Percentiles rank a stretch among this genome's conserved stretches.
Conservation (phyloP, 208 protist species). For the Trypanosoma brucei region DNA sequence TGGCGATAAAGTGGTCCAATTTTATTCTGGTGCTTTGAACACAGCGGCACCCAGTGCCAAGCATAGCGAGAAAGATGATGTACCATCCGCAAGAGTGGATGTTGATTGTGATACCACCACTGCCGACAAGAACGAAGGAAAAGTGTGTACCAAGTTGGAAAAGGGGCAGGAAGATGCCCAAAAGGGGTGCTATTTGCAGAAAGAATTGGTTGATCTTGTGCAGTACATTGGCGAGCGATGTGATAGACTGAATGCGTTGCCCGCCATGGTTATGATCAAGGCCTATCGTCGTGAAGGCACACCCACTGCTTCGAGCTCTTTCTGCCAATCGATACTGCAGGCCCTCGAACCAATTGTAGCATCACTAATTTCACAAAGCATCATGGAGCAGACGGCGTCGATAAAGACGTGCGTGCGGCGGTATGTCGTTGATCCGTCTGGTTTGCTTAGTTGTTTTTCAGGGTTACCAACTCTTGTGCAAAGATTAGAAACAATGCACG, state of each 20-base stretch:
- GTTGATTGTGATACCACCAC: background rate
- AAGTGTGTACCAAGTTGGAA: too few relatives aligned
- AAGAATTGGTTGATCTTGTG: slow-evolving; percentile 41
- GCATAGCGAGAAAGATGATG: background rate
- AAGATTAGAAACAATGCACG: slow-evolving; percentile 70
- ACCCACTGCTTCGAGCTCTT: slow-evolving; percentile 43
- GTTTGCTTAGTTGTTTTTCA: slow-evolving; percentile 79
- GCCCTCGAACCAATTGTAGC: slow-evolving; percentile 57
- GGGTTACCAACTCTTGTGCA: slow-evolving; percentile 72
- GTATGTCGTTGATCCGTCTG: slow-evolving; percentile 61
- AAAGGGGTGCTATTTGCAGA: slow-evolving; percentile 33
- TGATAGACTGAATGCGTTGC: slow-evolving; percentile 77
- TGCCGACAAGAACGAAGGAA: background rate
- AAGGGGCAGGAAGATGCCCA: background rate
- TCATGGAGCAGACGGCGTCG: slow-evolving; percentile 84
- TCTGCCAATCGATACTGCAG: slow-evolving; percentile 57
- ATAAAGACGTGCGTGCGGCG: slow-evolving; percentile 59
- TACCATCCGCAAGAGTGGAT: background rate
- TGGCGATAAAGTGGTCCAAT: slow-evolving; percentile 29
- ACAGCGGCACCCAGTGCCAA: slow-evolving; percentile 1
- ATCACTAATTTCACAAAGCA: slow-evolving; percentile 54
- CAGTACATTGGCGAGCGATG: slow-evolving; percentile 68
- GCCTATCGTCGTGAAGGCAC: slow-evolving; percentile 39
- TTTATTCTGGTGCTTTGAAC: background rate
- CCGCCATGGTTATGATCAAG: slow-evolving; percentile 70